These are phyloP conservation scores for Pseudocercospora crystallina DNA, from an alignment of 2,329 filamentous ascomycete species.

Conservation along the genomic window DNA sequence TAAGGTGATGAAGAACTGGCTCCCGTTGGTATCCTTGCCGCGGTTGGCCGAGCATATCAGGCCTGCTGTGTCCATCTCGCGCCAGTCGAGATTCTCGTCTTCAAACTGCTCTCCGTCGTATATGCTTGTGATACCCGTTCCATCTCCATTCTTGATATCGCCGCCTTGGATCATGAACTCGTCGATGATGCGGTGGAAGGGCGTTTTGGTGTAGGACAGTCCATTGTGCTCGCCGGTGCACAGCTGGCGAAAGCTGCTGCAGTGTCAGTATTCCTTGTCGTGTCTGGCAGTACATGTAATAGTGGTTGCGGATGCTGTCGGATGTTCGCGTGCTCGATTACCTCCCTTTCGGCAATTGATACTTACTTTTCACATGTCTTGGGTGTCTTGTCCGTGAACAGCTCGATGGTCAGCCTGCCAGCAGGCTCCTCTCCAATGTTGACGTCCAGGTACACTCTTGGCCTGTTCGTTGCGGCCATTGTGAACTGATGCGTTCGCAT, in stretches of 20 bases:
- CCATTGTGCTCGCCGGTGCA: slow-evolving; percentile 41
- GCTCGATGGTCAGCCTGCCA: slow-evolving; percentile 46
- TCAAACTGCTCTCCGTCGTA: slow-evolving; percentile 40
- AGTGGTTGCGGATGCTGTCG: neutral
- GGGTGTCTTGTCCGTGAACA: slow-evolving; percentile 47
- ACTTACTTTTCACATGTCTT: slow-evolving; percentile 48
- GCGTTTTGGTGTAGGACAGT: slow-evolving; percentile 39
- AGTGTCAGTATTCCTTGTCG: slow-evolving; percentile 16
- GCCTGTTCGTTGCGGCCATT: slow-evolving; percentile 29
- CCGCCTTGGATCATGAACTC: slow-evolving; percentile 49
- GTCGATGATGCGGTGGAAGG: slow-evolving; percentile 45
- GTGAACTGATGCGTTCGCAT: neutral
- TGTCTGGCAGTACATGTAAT: neutral
- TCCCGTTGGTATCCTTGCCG: slow-evolving; percentile 43
- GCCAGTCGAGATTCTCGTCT: slow-evolving; percentile 44
- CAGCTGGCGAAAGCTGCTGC: slow-evolving; percentile 44
- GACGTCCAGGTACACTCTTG: slow-evolving; percentile 45
- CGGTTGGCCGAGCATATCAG: slow-evolving; percentile 45
- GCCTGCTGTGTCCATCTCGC: slow-evolving; percentile 41
- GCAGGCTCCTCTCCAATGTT: slow-evolving; percentile 42
- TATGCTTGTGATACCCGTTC: slow-evolving; percentile 42
- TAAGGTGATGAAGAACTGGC: slow-evolving; percentile 47
- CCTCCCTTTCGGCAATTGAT: too few species aligned
- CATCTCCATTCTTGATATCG: slow-evolving; percentile 43
- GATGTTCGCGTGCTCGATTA: neutral